Evolutionary conservation across 139 green algal genomes (phyloP), one percentile per base, ranked within the genome.

Genomic region (Chlamydomonas asymmetrica): DNA sequence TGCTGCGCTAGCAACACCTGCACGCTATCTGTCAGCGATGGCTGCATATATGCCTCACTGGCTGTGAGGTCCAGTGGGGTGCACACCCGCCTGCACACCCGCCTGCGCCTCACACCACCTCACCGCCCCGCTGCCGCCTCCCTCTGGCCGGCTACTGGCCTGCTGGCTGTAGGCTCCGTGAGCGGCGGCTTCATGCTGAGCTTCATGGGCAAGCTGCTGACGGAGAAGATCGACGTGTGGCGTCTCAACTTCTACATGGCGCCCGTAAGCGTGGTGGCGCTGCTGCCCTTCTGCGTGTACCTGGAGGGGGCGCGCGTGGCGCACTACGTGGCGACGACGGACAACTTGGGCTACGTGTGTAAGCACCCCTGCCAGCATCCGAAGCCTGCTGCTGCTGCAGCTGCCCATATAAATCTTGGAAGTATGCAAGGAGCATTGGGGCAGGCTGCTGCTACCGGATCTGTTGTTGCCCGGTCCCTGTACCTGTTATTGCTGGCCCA

Each of bases 171-270:
- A 74, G 79, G 57, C 57, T 81, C 79, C 40, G 37, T 84, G 37
- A 74, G 72, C 39, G 78, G 80, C 49, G 80, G 69, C 18, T 52
- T 85, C 10, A 81, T 81, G 66, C 81, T 85, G 80, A 72, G 39
- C 29, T 73, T 40, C 37, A 80, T 75, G 32, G 82, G 82, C 4
- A 52, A 31, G 54, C 40, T 89, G 31, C 74, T 89, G 71, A 79
- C 64, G 18, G 86, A 93, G 63, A 88, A 90, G 80, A 56, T 93
- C 66, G 83, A 93, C 70, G 88, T 90, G 29, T 56, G 91, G 68
- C 76, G 80, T 10, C 78, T 94, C 23, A 91, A 87, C 23, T 94
- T 93, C 76, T 94, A 93, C 85, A 91, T 85, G 10, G 83, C 90
- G 5, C 90, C 90, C 8, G 73, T 94, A 25, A 87, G 81, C 3